Base-by-base conservation (phyloP, 805 yeast genomes). In the Grigorovia yakushimaensis region DNA sequence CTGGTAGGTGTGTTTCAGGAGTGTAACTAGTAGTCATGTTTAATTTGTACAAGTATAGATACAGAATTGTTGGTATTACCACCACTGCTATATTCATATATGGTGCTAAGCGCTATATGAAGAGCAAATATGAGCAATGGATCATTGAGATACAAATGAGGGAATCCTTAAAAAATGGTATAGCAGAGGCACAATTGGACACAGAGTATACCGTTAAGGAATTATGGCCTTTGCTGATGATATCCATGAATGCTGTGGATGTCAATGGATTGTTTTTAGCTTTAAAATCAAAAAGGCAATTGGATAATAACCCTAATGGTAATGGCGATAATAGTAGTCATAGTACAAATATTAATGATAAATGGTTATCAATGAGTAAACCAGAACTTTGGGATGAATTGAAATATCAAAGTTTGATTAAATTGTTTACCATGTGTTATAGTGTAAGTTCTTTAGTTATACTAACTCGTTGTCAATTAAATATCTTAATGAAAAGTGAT, bases 121-220 rank as follows among this genome's bases (percentile, higher is more conserved):
- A 7, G 33, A 27, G 33, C 13, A 27, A 27, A 27, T 27, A 27
- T 7, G 33, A 62, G 43, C 53, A 54, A 40, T 64, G 68, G 67
- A 45, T 62, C n/a, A 48, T 56, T 42, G 54, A 53, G 35, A 64
- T 62, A 49, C 83, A 79, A 54, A 68, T 73, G 45, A 68, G 72
- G 42, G 15, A 27, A 27, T 10, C 4, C 13, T 7, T 27, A 7
- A 7, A 82, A 55, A 74, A 93, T 55, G 70, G 97, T 49, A 91
- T 88, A 58, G 80, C 84, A 44, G 96, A 88, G 69, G 91, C 96
- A 10, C 97, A 89, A 59, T 81, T 82, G 55, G 98, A 91, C 65
- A 86, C 96, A 42, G 73, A 84, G 45, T 80, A 79, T 68, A 91
- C 97, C 0, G 78, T 89, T 45, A 72, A 85, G 60, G 89, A 94